phyloP scores from a whole-genome alignment of 345 rosid species.

The Hibiscus syriacus region DNA sequence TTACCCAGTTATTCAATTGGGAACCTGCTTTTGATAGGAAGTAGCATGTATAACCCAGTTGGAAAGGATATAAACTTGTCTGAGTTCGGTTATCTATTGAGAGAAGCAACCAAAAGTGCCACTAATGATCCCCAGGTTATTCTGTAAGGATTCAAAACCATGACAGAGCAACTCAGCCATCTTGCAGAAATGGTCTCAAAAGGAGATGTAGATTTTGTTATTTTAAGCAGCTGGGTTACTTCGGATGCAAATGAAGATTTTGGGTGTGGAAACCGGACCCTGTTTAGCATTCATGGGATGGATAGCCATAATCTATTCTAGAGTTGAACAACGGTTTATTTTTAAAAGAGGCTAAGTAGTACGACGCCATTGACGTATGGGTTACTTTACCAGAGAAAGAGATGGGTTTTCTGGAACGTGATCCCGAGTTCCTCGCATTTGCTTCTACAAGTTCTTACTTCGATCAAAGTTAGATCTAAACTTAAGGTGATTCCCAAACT shows the following conservation, averaged over 20 bases:
- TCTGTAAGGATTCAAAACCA: too few species aligned
- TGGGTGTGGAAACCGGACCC: too few species aligned
- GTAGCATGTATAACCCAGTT: background rate
- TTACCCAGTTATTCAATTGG: background rate
- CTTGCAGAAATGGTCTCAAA: too few species aligned
- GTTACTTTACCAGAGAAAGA: background rate
- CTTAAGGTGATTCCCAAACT: too few species aligned
- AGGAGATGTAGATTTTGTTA: background rate
- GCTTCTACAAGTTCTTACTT: too few species aligned
- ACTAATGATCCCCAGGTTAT: too few species aligned
- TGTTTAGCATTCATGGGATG: background rate
- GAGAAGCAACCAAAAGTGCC: background rate
- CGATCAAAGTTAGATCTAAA: too few species aligned
- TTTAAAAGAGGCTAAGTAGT: background rate
- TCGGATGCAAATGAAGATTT: too few species aligned
- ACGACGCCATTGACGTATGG: background rate
- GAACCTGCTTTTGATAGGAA: background rate
- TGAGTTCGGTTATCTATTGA: background rate
- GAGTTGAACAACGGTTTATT: background rate
- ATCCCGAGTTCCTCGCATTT: constrained; percentile 3
- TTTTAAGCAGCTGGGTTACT: background rate
- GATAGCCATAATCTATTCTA: background rate
- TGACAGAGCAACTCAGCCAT: too few species aligned
- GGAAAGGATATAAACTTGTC: background rate
- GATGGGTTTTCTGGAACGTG: background rate